Base-by-base conservation (phyloP, 2,329 filamentous ascomycete species). In the Ophiocordyceps sinensis region DNA sequence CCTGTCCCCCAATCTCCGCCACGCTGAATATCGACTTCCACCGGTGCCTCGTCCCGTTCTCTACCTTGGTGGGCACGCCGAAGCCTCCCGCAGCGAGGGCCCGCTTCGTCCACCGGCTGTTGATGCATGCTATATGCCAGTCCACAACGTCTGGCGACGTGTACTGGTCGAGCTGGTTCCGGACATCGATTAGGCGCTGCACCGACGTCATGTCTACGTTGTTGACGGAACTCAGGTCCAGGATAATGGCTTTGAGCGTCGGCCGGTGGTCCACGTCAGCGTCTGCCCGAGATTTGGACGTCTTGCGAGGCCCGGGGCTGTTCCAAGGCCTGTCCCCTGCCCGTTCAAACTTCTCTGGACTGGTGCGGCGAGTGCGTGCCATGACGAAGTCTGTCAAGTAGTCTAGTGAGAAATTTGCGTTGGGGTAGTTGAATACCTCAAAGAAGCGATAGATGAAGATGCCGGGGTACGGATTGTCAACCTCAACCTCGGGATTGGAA, bases 11-110 rank as follows among this genome's bases (percentile, higher is more conserved):
- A 47, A 93, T 78, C 55, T 94, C 86, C 2, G 89, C 85, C 19
- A 96, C 86, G 54, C 78, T 87, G 68, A 94, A 96, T 48, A 96
- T 87, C n/a, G 87, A 85, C 58, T 85, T 88, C 89, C 88, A 96
- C 44, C 84, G 75, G 47, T 75, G 70, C 50, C 75, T 73, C 7
- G 68, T 60, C 2, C 65, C 69, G 15, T 53, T 51, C 5, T 45
- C 44, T 7, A 58, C 59, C 13, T 66, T 67, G 1, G 77, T 76
- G 3, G 86, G 87, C 56, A 82, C 87, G 2, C 89, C 89, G 54
- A 96, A 96, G 12, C 89, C 89, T 21, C 83, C 89, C 2, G 84
- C 77, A 4, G 81, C 82, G 36, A 96, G 77, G 5, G 85, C 88
- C 28, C 87, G 82, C 66, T 94, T 94, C 21, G 87, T 89, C 89